These are phyloP conservation scores for Teratosphaeria epicoccoides DNA, from an alignment of 2,329 filamentous ascomycete genomes.

Conservation along the genomic window DNA sequence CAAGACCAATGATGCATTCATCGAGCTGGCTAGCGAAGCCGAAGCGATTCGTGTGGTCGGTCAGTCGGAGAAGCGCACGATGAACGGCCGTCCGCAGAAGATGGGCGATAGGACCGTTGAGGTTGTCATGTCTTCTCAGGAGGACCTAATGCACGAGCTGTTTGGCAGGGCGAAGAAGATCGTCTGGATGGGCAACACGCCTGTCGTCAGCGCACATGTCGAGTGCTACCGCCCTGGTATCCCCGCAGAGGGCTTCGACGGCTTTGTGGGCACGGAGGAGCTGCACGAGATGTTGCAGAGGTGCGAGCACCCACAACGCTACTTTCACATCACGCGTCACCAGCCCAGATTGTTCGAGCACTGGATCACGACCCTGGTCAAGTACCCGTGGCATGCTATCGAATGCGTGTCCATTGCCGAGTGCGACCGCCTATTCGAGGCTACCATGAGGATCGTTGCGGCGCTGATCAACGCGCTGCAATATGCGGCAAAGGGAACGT, in stretches of 20 bases:
- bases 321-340: constrained; percentile 39
- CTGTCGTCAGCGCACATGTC: constrained; percentile 22
- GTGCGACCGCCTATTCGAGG: constrained; percentile 36
- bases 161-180: constrained; percentile 44
- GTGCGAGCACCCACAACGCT: constrained; percentile 39
- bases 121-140: constrained; percentile 37
- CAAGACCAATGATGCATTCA: constrained; percentile 45
- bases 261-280: constrained; percentile 43
- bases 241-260: constrained; percentile 38
- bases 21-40: constrained; percentile 33
- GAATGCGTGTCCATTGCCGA: constrained; percentile 37
- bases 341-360: constrained; percentile 42
- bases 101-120: constrained; percentile 40
- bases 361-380: constrained; percentile 42
- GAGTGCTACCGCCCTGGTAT: constrained; percentile 39
- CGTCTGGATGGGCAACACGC: constrained; percentile 32
- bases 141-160: constrained; percentile 39
- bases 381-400: constrained; percentile 43
- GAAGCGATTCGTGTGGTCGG: constrained; percentile 32
- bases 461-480: constrained; percentile 15
- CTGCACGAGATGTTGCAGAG: constrained; percentile 36
- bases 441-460: constrained; percentile 14
- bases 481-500: constrained; percentile 5
- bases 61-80: constrained; percentile 28
- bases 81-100: constrained; percentile 30